phyloP scores from a whole-genome alignment of 257 asterid species.

The Petrea volubilis region DNA sequence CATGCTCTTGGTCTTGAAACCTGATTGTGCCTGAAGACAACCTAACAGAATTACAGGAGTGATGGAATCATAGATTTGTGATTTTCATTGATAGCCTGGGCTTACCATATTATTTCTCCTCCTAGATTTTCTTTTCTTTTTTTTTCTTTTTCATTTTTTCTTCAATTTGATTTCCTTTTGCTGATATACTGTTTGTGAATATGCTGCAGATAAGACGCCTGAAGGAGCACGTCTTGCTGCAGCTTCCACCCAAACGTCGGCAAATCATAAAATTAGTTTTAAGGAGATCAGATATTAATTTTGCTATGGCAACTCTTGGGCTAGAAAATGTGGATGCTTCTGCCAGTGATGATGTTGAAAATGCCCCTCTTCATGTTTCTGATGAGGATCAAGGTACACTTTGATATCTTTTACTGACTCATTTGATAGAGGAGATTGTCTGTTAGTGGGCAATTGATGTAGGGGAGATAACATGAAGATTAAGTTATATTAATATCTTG shows the following conservation, averaged over 20 bases:
- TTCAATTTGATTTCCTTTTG: background rate
- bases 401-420: slow-evolving; percentile 19
- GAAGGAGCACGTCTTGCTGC: slow-evolving; percentile 83
- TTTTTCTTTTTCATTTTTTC: slow-evolving; percentile 1
- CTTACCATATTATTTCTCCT: background rate
- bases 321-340: slow-evolving; percentile 46
- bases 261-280: slow-evolving; percentile 73
- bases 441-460: background rate
- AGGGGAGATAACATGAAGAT: too few relatives aligned
- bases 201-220: slow-evolving; percentile 81
- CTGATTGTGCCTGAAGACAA: background rate
- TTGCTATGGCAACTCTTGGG: slow-evolving; percentile 63
- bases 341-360: slow-evolving; percentile 46
- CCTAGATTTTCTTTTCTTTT: background rate
- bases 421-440: background rate
- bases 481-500: too few relatives aligned
- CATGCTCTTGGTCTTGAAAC: background rate
- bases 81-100: background rate
- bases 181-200: slow-evolving; percentile 21
- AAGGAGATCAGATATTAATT: slow-evolving; percentile 65
- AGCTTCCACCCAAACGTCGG: slow-evolving; percentile 91
- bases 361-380: slow-evolving; percentile 35
- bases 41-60: background rate
- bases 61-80: background rate
- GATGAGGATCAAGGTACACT: slow-evolving; percentile 47